Conservation (phyloP, 352 stramenopile species). For the Thalassiosira hispida region DNA sequence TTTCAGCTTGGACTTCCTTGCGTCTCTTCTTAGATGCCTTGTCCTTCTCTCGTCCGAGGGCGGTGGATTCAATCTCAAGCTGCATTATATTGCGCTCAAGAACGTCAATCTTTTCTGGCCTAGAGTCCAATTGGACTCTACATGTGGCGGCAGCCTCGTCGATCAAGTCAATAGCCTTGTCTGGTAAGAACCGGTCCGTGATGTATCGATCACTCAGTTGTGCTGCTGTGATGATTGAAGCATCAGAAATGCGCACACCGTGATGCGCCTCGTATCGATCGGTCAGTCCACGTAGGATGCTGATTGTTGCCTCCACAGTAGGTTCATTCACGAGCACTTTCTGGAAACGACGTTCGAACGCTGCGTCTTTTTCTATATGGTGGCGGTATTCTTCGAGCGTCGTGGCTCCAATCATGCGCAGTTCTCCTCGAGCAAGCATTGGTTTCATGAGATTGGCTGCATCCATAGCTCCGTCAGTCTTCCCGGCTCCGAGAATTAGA, state of each 20-base stretch:
- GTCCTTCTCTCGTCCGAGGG: slow-evolving; percentile 93
- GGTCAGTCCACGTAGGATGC: slow-evolving; percentile 95
- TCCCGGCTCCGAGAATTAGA: slow-evolving; percentile 94
- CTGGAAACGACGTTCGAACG: slow-evolving; percentile 98
- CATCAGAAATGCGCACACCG: slow-evolving; percentile 93
- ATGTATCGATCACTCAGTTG: slow-evolving; percentile 95
- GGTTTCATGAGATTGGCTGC: slow-evolving; percentile 97
- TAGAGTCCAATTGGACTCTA: slow-evolving; percentile 92
- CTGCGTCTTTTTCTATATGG: slow-evolving; percentile 98
- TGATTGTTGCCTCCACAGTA: slow-evolving; percentile 93
- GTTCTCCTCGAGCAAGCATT: slow-evolving; percentile 93
- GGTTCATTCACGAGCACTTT: slow-evolving; percentile 94
- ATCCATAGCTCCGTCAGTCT: slow-evolving; percentile 93
- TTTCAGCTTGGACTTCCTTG: slow-evolving; percentile 90
- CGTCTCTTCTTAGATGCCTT: slow-evolving; percentile 91
- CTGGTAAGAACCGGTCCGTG: slow-evolving; percentile 92
- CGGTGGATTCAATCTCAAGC: slow-evolving; percentile 95
- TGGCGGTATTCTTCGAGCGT: slow-evolving; percentile 97
- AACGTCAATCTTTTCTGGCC: slow-evolving; percentile 96
- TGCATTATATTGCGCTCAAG: slow-evolving; percentile 94
- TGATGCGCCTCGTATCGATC: slow-evolving; percentile 97
- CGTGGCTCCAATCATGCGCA: slow-evolving; percentile 97
- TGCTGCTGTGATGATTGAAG: slow-evolving; percentile 92
- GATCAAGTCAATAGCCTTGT: slow-evolving; percentile 96
- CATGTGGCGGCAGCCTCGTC: slow-evolving; percentile 90